Conservation (phyloP, 768 basidiomycete genomes). For the Asterophora parasitica region DNA sequence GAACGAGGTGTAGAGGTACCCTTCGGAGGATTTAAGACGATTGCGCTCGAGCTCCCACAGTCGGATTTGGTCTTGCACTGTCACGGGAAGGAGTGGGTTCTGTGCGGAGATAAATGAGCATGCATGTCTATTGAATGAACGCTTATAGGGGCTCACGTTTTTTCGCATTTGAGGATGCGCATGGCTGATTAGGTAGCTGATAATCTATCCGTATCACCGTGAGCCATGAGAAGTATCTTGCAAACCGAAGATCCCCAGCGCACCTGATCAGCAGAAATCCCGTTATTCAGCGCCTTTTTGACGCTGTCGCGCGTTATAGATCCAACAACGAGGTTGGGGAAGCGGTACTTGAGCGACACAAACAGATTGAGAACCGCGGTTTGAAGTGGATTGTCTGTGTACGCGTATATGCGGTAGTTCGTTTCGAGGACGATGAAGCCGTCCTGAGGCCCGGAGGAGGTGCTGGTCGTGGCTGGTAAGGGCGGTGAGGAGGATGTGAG, state of each 20-base stretch:
- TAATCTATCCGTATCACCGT: conserved; percentile 57
- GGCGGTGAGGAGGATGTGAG: conserved; percentile 87
- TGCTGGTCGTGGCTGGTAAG: conserved; percentile 58
- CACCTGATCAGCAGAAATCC: conserved; percentile 96
- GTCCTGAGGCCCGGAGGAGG: conserved; percentile 57
- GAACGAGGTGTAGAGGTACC: conserved; percentile 86
- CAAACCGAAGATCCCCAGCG: conserved; percentile 18
- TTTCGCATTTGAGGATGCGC: conserved; percentile 98
- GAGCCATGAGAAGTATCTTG: conserved; percentile 10
- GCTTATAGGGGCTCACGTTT: conserved; percentile 50
- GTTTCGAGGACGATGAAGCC: conserved; percentile 97
- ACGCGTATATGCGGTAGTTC: conserved; percentile 97
- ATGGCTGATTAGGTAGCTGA: conserved; percentile 89
- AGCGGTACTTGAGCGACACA: conserved; percentile 87
- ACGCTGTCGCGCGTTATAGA: conserved; percentile 94
- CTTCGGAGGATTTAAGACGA: conserved; percentile 83
- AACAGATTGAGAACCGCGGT: conserved; percentile 95
- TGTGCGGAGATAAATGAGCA: conserved; percentile 23
- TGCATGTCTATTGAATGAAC: conserved; percentile 2
- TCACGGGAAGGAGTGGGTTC: conserved; percentile 93
- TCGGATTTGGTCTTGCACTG: conserved; percentile 96
- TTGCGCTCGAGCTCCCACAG: conserved; percentile 97
- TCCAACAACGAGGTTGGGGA: conserved; percentile 96
- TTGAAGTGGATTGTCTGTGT: conserved; percentile 95
- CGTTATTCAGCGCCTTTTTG: conserved; percentile 88